Evolutionary conservation across 768 basidiomycete species (phyloP).

Genomic region (Auricularia cornea): DNA sequence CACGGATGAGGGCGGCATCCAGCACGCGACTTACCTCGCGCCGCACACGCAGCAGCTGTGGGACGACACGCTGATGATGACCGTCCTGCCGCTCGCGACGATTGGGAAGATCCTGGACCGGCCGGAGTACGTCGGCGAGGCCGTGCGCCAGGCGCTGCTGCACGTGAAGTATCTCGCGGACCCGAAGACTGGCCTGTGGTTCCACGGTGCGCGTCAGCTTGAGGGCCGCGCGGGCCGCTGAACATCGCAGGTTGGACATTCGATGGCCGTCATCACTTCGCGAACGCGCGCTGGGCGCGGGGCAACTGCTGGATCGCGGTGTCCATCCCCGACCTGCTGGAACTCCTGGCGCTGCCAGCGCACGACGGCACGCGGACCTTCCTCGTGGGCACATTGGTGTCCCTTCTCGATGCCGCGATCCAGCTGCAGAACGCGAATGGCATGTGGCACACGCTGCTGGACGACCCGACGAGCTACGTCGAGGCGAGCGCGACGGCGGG

Average conservation of each 20-base stretch:
- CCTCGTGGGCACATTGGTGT: conserved; percentile 31
- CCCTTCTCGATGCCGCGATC: conserved; percentile 43
- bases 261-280: conserved; percentile 38
- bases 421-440: conserved; percentile 38
- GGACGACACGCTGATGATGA: conserved; percentile 56
- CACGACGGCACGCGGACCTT: conserved; percentile 36
- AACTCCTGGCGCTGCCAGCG: conserved; percentile 32
- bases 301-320: conserved; percentile 49
- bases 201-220: conserved; percentile 30
- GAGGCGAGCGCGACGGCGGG: conserved; percentile 43
- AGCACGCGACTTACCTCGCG: conserved; percentile 39
- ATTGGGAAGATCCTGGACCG: conserved; percentile 46
- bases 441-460: conserved; percentile 48
- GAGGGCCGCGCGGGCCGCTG: neutral
- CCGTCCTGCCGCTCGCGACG: conserved; percentile 46
- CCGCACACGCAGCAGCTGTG: conserved; percentile 41
- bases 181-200: conserved; percentile 37
- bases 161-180: conserved; percentile 43
- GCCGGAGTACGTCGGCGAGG: conserved; percentile 45
- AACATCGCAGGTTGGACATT: conserved; percentile 35
- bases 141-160: conserved; percentile 42
- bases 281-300: conserved; percentile 42
- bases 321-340: conserved; percentile 41
- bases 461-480: conserved; percentile 42
- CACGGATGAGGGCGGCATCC: conserved; percentile 38